Base-by-base conservation (phyloP, 306 rosid species). In the Quercus parvula region DNA sequence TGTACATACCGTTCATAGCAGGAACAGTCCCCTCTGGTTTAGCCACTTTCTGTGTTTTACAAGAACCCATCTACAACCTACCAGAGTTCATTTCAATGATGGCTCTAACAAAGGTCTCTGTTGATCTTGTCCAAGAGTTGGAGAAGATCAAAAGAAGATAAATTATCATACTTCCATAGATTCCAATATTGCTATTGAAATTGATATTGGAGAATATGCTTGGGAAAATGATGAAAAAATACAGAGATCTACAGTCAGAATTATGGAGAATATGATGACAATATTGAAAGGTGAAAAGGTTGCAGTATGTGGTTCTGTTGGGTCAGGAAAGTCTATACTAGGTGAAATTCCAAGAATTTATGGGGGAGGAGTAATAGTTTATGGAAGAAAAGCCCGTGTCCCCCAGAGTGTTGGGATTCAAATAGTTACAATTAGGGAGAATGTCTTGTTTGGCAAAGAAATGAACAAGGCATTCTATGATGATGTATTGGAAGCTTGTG, bases 341-440 rank as follows among this genome's bases (percentile, higher is more conserved):
- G 97, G 90, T 18, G 99, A 94, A 87, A 85, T 91, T 85, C 93
- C 95, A n/a, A 87, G 84, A 80, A 83, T 91, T 78, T 90, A 94
- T 20, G 97, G 94, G 82, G 73, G 67, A 41, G 87, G 81, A 35
- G 84, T 85, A 46, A 79, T 85, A 78, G 82, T 91, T 66, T 70
- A 78, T 54, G 97, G 97, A 44, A 82, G 82, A 30, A 91, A 78
- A 80, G 91, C 95, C 81, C 91, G 85, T 89, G 97, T 92, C 41
- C 95, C 99, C 0, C 97, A 94, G 79, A 88, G 94, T 86, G 89
- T 97, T 13, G 90, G 99, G 99, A 94, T 94, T 77, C 99, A 92
- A 73, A 86, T 97, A 2, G 97, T 97, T 75, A 91, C 95, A 7
- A 58, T 94, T 19, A 92, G 95, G 81, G 97, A 94, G 20, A 94